Conservation (phyloP, 2,329 filamentous ascomycete genomes). For the Ceratocystiopsis sp. region DNA sequence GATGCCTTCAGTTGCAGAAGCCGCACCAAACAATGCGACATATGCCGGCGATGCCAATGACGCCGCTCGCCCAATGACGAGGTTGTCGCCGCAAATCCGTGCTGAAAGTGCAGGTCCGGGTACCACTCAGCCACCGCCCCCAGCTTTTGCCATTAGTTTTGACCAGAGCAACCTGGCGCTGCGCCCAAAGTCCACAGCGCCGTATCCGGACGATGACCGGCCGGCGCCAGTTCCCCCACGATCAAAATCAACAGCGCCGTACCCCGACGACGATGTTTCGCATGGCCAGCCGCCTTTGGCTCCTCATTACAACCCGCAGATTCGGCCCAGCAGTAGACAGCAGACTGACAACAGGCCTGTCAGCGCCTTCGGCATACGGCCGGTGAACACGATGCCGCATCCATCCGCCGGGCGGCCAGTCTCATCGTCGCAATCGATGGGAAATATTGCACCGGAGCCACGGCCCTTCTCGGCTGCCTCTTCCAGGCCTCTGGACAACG, state of each 20-base stretch:
- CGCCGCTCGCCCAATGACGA: too few relatives aligned
- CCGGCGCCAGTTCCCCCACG: slow-evolving; percentile 31
- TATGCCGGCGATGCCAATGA: slow-evolving; percentile 6
- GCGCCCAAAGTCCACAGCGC: slow-evolving; percentile 40
- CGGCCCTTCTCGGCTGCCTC: slow-evolving; percentile 18
- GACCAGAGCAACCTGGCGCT: slow-evolving; percentile 18
- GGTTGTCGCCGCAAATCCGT: too few relatives aligned
- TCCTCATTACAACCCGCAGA: slow-evolving; percentile 27
- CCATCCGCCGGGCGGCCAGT: slow-evolving; percentile 8
- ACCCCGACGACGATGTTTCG: slow-evolving; percentile 33
- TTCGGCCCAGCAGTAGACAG: slow-evolving; percentile 30
- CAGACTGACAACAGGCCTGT: slow-evolving; percentile 28
- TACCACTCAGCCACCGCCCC: slow-evolving; percentile 19
- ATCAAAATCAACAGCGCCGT: slow-evolving; percentile 31
- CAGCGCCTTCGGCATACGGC: slow-evolving; percentile 38
- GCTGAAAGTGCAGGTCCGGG: slow-evolving; percentile 20
- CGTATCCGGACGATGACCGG: slow-evolving; percentile 54
- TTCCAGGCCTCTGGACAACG: slow-evolving; percentile 16
- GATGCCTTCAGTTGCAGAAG: slow-evolving; percentile 34
- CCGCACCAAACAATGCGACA: slow-evolving; percentile 15
- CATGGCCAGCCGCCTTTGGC: slow-evolving; percentile 15
- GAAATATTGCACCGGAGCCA: slow-evolving; percentile 20
- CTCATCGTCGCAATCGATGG: slow-evolving; percentile 27
- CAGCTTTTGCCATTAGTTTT: slow-evolving; percentile 35
- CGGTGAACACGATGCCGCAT: slow-evolving; percentile 15